Base-by-base conservation (phyloP, 257 asterid species). In the Paraleonurus japonicus region DNA sequence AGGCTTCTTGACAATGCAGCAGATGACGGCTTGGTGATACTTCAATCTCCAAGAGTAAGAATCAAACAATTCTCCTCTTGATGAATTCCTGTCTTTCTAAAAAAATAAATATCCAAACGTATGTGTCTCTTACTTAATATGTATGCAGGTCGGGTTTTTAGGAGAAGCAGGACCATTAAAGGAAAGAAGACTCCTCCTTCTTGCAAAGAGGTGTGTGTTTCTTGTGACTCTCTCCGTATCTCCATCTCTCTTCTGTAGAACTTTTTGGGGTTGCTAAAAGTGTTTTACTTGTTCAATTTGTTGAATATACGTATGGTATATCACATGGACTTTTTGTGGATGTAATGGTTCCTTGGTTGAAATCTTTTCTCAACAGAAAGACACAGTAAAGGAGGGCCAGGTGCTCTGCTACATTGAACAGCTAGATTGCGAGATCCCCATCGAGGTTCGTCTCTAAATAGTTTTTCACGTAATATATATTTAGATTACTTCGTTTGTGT, bases 341-440 rank as follows among this genome's bases (percentile, higher is more conserved):
- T 43, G 43, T 5, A 55, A 41, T 61, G 26, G 23, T 33, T 61
- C 20, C 33, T 60, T 61, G 51, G 47, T 28, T 32, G 26, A 35
- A 61, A 33, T 17, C 20, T 61, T 30, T 37, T 39, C 10, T 19
- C 53, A 41, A 79, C 89, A 93, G 97, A 93, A 89, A 70, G 96
- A 89, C 72, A 67, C 15, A 30, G 97, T 90, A 55, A 93, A 84
- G 89, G 96, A 93, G 79, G 98, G 98, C 12, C 92, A 93, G 82
- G 92, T 81, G 76, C 76, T 93, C 66, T 93, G 96, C 92, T 93
- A 79, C 83, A 86, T 93, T 67, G 96, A 93, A 37, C 98, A 93
- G 86, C 90, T 90, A 69, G 96, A 95, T 9, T 87, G 89, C 10
- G 85, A 89, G 78, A 70, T 90, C 64, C 97, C 97, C 2, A 55